Evolutionary conservation across 768 basidiomycete species (phyloP), one percentile per base, ranked within the genome.

Genomic region (Tylopilus vinaceipallidus): DNA sequence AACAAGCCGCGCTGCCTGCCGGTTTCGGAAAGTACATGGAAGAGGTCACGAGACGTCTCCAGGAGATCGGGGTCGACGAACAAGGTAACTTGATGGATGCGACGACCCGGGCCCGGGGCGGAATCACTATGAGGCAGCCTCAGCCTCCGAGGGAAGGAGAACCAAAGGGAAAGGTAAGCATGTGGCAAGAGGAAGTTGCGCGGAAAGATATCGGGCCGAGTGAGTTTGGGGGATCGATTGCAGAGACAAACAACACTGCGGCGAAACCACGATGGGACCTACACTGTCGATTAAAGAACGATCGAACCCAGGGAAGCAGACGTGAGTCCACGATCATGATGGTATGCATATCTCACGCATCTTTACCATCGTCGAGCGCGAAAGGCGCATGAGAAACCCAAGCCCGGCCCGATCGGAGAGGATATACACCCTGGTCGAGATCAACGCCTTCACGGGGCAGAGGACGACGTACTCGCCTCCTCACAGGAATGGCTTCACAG

Each of bases 141-240:
- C 52, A 50, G 22, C 33, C 48, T 3, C 50, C 27, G 55, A 47
- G 54, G 63, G 50, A 55, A 49, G 48, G 44, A 11, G 60, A 34
- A 17, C 53, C 43, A 14, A 63, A 49, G 20, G 54, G 55, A 5
- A 79, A 77, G 40, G 76, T 84, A 46, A 75, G 71, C 20, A 73
- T 72, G 9, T 84, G 82, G 82, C 68, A 80, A 29, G 77, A 82
- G 57, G 75, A 78, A 37, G 77, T 79, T 0, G 74, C 75, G 4
- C 64, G 70, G 45, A 72, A 75, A 45, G 67, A 60, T 26, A 39
- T 46, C 24, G 47, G n/a, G 35, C 32, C 27, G 37, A 51, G 54
- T 33, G 67, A 67, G 22, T 57, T 59, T 24, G 66, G 65, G 35
- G 62, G 43, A 24, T 47, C 57, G 19, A 20, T 40, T 10, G 27